Evolutionary conservation across 768 basidiomycete species (phyloP), one percentile per base, ranked within the genome.

Genomic region (Podaxis sp.): DNA sequence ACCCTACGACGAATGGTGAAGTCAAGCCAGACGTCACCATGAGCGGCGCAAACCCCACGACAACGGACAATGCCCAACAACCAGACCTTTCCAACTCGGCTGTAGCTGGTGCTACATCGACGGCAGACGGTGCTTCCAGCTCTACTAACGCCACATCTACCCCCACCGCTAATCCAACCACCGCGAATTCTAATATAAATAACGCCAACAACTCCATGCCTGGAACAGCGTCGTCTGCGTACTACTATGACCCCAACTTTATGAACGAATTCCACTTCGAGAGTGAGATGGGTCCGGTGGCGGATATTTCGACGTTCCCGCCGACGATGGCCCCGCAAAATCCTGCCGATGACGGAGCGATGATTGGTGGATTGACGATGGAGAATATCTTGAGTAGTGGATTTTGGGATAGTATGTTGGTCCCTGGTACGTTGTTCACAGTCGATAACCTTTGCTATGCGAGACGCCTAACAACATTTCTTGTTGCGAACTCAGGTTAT

Each of bases 381-480:
- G 92, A 93, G 66, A 88, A 85, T 67, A 87, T 93, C 46, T 76
- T 94, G 55, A 88, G 84, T 62, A 84, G 79, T 61, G 85, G 84
- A 44, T 94, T 94, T 71, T 94, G 92, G 93, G 93, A 93, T 71
- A 92, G 82, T 65, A 85, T 93, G 67, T 82, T 94, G 37, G 88
- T 94, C 25, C 92, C 92, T 63, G 92, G 91, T 90, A 68, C 59
- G 86, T 79, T 48, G 46, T 42, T 61, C 32, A 32, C 2, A 0
- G 32, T 56, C 28, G 44, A 46, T 50, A 16, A 59, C 38, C 54
- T 40, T 48, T 21, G 50, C 7, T 47, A 21, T 35, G 28, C 9
- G 13, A 0, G n/a, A 48, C 1, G 47, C 11, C 5, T 48, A 23
- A 48, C 13, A 1, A 27, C 14, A n/a, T 18, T 32, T 10, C 40